Percentiles rank a stretch among this genome's conserved stretches.
Conservation (phyloP, 108 stramenopile genomes). For the Discostella pseudostelligera region DNA sequence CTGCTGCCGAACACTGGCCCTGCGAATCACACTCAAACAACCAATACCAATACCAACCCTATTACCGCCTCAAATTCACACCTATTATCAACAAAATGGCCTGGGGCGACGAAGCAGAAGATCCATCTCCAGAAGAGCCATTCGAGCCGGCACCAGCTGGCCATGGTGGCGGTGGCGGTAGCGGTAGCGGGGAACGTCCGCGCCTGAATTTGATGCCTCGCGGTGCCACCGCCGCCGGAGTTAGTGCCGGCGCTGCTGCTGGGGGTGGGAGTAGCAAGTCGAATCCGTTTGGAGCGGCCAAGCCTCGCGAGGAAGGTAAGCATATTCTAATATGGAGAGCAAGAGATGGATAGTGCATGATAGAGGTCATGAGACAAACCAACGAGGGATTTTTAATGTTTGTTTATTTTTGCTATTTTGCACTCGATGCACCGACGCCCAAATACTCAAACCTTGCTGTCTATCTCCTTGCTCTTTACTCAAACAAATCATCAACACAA, state of each 20-base stretch:
- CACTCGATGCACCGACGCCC: too few relatives aligned
- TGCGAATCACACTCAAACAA: background rate
- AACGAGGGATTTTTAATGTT: too few relatives aligned
- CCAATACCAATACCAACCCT: background rate
- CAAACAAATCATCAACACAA: background rate
- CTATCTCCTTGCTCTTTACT: background rate
- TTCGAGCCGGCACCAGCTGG: slow-evolving; percentile 4
- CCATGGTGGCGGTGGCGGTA: slow-evolving; percentile 12
- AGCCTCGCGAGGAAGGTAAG: slow-evolving; percentile 44
- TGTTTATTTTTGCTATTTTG: too few relatives aligned
- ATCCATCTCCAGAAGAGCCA: slow-evolving; percentile 4
- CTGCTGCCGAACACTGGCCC: too few relatives aligned
- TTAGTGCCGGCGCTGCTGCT: background rate
- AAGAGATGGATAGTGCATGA: too few relatives aligned
- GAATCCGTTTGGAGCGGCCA: slow-evolving; percentile 52
- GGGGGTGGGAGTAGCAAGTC: slow-evolving; percentile 20
- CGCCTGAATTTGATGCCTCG: slow-evolving; percentile 48
- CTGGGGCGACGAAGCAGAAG: slow-evolving; percentile 48
- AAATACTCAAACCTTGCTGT: background rate
- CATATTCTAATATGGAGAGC: background rate
- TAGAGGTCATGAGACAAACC: too few relatives aligned
- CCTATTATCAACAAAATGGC: background rate
- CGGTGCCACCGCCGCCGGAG: background rate
- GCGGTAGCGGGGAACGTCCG: slow-evolving; percentile 34
- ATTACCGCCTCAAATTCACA: too few relatives aligned